Conservation (phyloP, 257 asterid genomes). For the Mentha longifolia region DNA sequence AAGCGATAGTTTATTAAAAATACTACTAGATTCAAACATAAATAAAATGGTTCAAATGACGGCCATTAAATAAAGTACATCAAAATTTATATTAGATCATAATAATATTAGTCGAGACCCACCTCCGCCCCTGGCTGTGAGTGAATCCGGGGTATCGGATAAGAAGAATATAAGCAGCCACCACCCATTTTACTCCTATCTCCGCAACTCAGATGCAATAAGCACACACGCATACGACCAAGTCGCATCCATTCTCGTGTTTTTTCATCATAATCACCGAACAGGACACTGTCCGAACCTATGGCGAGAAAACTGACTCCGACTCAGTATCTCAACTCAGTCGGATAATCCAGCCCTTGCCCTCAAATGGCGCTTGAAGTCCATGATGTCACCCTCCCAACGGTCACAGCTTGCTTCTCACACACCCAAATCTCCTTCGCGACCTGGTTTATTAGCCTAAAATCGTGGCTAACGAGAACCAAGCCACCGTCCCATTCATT, state of each 20-base stretch:
- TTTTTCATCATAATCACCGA: background rate
- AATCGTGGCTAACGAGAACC: slow-evolving; percentile 97
- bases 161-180: slow-evolving; percentile 16
- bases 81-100: slow-evolving; percentile 31
- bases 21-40: slow-evolving; percentile 7
- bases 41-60: slow-evolving; percentile 9
- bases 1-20: slow-evolving; percentile 14
- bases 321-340: slow-evolving; percentile 16
- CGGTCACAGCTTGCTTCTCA: slow-evolving; percentile 81
- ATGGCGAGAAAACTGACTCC: slow-evolving; percentile 21
- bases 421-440: slow-evolving; percentile 99
- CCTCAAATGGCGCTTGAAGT: slow-evolving; percentile 84
- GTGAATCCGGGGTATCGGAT: slow-evolving; percentile 11
- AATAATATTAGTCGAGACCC: background rate
- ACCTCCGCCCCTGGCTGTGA: background rate
- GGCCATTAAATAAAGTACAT: slow-evolving; percentile 23
- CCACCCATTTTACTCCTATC: slow-evolving; percentile 18
- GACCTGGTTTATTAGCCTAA: slow-evolving; percentile 97
- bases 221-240: slow-evolving; percentile 3
- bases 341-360: slow-evolving; percentile 65
- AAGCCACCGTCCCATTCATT: slow-evolving; percentile 98
- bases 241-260: slow-evolving; percentile 13
- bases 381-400: slow-evolving; percentile 96
- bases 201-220: slow-evolving; percentile 19
- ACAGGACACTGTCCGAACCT: slow-evolving; percentile 16